Evolutionary conservation across 805 yeast species (phyloP).

Genomic region (Vanderwaltozyma yarrowii): DNA sequence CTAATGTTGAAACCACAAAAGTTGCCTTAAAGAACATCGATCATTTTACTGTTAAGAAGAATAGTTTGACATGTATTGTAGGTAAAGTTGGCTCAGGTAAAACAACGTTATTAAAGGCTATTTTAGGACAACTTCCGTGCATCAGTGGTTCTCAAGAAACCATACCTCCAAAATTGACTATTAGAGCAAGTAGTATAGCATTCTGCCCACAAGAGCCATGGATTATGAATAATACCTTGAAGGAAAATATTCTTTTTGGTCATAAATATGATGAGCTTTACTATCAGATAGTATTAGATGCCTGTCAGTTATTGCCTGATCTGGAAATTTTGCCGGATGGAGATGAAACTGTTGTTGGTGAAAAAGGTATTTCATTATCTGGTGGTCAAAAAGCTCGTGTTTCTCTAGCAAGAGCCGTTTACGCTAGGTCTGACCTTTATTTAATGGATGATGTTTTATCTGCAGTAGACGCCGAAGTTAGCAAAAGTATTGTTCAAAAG

Average conservation of each 20-base stretch:
- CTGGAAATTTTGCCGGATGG: slow-evolving; percentile 41
- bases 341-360: slow-evolving; percentile 47
- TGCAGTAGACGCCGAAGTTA: slow-evolving; percentile 68
- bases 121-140: slow-evolving; percentile 45
- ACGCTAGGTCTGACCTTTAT: slow-evolving; percentile 47
- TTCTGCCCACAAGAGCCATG: slow-evolving; percentile 54
- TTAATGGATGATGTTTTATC: slow-evolving; percentile 56
- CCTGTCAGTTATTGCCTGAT: slow-evolving; percentile 42
- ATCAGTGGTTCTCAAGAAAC: slow-evolving; percentile 18
- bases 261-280: slow-evolving; percentile 33
- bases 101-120: slow-evolving; percentile 43
- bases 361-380: slow-evolving; percentile 49
- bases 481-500: slow-evolving; percentile 40
- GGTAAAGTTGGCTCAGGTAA: slow-evolving; percentile 66
- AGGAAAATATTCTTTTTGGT: slow-evolving; percentile 44
- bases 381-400: slow-evolving; percentile 60
- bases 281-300: slow-evolving; percentile 35
- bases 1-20: slow-evolving; percentile 33
- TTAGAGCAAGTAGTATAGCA: slow-evolving; percentile 34
- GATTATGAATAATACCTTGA: slow-evolving; percentile 41
- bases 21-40: slow-evolving; percentile 39
- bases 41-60: slow-evolving; percentile 40
- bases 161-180: slow-evolving; percentile 17
- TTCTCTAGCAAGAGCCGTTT: slow-evolving; percentile 60
- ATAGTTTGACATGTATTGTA: slow-evolving; percentile 47